A percentile compares a stretch with the other conserved stretches of the same genome.
Conservation (phyloP, 805 yeast species). For the Candida morakotiae region DNA sequence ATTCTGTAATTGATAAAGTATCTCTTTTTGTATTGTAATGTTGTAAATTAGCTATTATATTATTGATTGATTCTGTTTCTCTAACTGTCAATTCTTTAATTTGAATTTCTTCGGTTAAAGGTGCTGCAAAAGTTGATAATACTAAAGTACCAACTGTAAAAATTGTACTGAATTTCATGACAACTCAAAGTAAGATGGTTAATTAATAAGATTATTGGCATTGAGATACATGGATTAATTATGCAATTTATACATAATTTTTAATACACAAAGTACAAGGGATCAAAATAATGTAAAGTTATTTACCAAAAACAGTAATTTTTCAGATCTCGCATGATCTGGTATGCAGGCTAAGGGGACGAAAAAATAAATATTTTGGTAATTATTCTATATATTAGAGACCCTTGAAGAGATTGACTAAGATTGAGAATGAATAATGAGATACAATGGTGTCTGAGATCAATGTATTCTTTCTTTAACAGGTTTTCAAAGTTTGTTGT, state of each 20-base stretch:
- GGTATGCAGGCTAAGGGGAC: background rate
- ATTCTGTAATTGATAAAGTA: conserved; percentile 16
- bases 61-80: conserved; percentile 20
- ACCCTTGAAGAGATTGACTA: background rate
- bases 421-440: too few relatives aligned
- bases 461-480: too few relatives aligned
- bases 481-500: too few relatives aligned
- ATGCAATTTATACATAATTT: background rate
- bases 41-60: conserved; percentile 24
- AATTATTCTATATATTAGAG: background rate
- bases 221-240: background rate
- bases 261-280: background rate
- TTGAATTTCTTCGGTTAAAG: conserved; percentile 10
- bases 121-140: conserved; percentile 22
- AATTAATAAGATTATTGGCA: too few relatives aligned
- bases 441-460: too few relatives aligned
- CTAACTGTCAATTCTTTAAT: conserved; percentile 15
- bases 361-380: background rate
- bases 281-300: background rate
- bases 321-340: background rate
- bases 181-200: too few relatives aligned
- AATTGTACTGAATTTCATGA: background rate
- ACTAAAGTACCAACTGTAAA: conserved; percentile 10
- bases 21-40: conserved; percentile 28
- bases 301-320: conserved; percentile 4